These are phyloP conservation scores for Chytriomyces confervae DNA, from an alignment of 192 early-diverging fungal genomes.

Conservation along the genomic window DNA sequence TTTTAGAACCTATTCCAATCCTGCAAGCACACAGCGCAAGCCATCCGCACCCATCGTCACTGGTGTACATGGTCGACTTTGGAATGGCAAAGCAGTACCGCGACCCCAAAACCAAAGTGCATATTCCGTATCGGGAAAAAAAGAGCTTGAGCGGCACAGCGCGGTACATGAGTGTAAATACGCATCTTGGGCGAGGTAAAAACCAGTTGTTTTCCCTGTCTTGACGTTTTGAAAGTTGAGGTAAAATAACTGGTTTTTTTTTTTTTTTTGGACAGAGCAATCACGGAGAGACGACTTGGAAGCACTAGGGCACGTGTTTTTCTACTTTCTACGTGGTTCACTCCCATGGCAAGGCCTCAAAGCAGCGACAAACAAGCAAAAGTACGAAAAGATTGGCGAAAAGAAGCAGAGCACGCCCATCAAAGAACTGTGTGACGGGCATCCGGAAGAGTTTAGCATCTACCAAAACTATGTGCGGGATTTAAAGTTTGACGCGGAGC, in stretches of 20 bases:
- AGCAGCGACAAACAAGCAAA: constrained; percentile 97
- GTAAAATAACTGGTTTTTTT: background rate
- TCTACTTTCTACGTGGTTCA: constrained; percentile 94
- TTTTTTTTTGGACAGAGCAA: constrained; percentile 85
- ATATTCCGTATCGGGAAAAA: constrained; percentile 68
- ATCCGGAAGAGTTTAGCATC: constrained; percentile 90
- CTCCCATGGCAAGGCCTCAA: constrained; percentile 98
- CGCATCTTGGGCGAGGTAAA: constrained; percentile 49
- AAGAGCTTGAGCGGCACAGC: constrained; percentile 69
- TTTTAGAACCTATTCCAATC: constrained; percentile 21
- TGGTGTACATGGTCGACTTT: constrained; percentile 68
- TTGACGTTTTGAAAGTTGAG: too few species aligned
- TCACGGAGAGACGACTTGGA: constrained; percentile 96
- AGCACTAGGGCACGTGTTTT: constrained; percentile 97
- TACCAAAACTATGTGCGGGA: constrained; percentile 91
- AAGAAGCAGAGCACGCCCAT: constrained; percentile 93
- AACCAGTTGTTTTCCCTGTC: background rate
- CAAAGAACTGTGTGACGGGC: constrained; percentile 89
- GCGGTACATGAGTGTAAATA: constrained; percentile 63
- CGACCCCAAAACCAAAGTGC: constrained; percentile 63
- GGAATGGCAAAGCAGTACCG: constrained; percentile 67
- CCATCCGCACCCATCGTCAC: constrained; percentile 72
- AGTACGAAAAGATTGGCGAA: constrained; percentile 99
- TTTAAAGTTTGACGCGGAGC: constrained; percentile 93
- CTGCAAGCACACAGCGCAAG: constrained; percentile 26